A percentile compares a stretch with the other conserved stretches of the same genome.
Conservation (phyloP, 768 basidiomycete species). For the Cubamyces lactineus region DNA sequence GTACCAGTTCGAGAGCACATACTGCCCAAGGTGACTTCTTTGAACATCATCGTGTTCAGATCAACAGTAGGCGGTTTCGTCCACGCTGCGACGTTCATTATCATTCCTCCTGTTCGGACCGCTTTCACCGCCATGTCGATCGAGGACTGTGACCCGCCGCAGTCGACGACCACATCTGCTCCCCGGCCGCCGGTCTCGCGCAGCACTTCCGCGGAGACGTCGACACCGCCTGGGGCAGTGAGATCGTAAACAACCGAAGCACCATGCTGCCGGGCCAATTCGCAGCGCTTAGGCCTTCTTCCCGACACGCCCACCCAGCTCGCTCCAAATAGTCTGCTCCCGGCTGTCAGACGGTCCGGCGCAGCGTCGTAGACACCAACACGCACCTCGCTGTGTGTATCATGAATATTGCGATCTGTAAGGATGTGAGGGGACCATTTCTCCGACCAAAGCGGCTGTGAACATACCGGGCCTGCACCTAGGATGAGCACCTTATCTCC, state of each 20-base stretch:
- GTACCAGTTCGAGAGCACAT: constrained; percentile 1
- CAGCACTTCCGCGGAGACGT: constrained; percentile 33
- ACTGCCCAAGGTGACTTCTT: constrained; percentile 45
- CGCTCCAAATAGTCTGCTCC: too few relatives aligned
- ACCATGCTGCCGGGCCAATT: constrained; percentile 40
- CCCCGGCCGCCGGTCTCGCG: constrained; percentile 37
- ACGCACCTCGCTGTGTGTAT: too few relatives aligned
- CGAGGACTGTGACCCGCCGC: constrained; percentile 44
- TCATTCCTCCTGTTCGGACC: constrained; percentile 41
- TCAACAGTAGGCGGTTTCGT: constrained; percentile 38
- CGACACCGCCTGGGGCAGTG: constrained; percentile 12
- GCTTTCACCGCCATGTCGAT: constrained; percentile 40
- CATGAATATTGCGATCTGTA: too few relatives aligned
- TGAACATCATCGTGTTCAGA: constrained; percentile 41
- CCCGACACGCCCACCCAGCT: constrained; percentile 42
- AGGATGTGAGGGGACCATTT: too few relatives aligned
- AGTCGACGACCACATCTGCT: constrained; percentile 49
- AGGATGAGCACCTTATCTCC: constrained; percentile 44
- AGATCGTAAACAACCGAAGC: constrained; percentile 44
- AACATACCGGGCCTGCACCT: constrained; percentile 48
- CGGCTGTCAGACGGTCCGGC: too few relatives aligned
- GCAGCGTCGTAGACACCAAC: too few relatives aligned
- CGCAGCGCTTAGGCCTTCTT: constrained; percentile 41
- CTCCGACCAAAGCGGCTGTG: too few relatives aligned
- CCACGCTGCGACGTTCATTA: constrained; percentile 48